Evolutionary conservation across 2,329 filamentous ascomycete genomes (phyloP), one percentile per base, ranked within the genome.

Genomic region (Scedosporium aurantiacum): DNA sequence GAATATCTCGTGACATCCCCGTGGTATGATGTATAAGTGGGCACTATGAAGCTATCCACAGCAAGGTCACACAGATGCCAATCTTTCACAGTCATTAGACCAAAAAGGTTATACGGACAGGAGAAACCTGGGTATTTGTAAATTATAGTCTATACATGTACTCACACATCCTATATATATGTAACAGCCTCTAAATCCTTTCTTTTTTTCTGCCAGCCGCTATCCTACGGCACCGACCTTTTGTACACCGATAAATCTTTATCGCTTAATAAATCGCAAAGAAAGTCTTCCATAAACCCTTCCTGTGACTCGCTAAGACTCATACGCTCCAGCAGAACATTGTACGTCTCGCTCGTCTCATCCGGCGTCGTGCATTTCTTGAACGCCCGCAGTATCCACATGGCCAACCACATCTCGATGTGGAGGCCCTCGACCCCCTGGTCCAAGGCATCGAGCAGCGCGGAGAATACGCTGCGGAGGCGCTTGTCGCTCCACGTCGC

Each of bases 401-500:
- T 77, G 50, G 80, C 80, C 66, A 89, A 73, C 84, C 85, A 87
- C 5, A 77, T 78, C 63, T 79, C 80, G 32, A 88, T 76, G 61
- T 78, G 75, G 6, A 87, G 72, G 0, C 72, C 75, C 0, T 76
- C 72, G 1, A 75, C 74, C 5, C 73, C 69, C 18, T 75, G 71
- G 60, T 84, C 80, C 2, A 82, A 70, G 0, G 82, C 80, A 14
- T 76, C 70, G 14, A 88, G 74, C 64, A 91, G 84, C 0, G 87
- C 82, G 7, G 78, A 71, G 79, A 89, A 88, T 10, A 91, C 83
- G 50, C 78, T 79, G 52, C 87, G 80, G 2, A 97, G 80, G n/a
- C 85, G 81, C 65, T 81, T 73, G 32, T 78, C 76, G 28, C 84
- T 90, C 93, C 94, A 99, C 12, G 83, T 79, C 5, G 45, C 55